Base-by-base conservation (phyloP, 2,329 filamentous ascomycete genomes). In the Ophiocordyceps sinensis region DNA sequence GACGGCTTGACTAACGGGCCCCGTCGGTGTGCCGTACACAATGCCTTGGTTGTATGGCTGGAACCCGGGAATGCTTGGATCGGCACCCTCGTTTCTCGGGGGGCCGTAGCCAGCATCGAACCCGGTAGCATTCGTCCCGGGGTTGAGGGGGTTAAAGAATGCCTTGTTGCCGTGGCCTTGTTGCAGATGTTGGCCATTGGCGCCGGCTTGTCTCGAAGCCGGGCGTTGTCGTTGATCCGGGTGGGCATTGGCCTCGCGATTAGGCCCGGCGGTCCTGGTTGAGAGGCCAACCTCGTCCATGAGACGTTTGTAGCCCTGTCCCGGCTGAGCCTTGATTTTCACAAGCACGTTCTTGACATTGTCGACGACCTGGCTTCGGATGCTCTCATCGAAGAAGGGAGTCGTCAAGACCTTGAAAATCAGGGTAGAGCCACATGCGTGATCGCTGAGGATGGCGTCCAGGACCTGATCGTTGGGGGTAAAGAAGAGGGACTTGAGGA, bases 371-470 rank as follows among this genome's bases (percentile, higher is more conserved):
- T 95, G 85, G 37, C 73, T 69, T 38, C 91, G 82, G 57, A 95
- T 88, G 40, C 70, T 79, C 58, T 98, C 91, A 49, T 98, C 91
- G 48, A 96, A 88, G 73, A 95, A 96, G 0, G 91, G 91, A 8
- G 88, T 96, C 0, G 91, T 96, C 42, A 98, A 71, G 29, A 96
- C 88, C 70, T 98, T 98, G 75, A 96, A 98, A 54, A 98, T 96
- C 50, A 98, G 67, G 1, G 89, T 96, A 4, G 89, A 86, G 41
- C 91, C 91, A 49, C 88, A 96, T 37, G 83, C 78, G 53, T 93
- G 86, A 56, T 98, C 91, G 46, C 78, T 83, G 29, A 98, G 69
- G 45, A 98, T 96, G 42, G 85, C 84, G 58, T 94, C 88, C 34
- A 98, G 65, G 2, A 85, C 78, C 50, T 88, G 79, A 53, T 96